A percentile compares a stretch with the other conserved stretches of the same genome.
Conservation (phyloP, 2,329 filamentous ascomycete genomes). For the Xylaria sp. region DNA sequence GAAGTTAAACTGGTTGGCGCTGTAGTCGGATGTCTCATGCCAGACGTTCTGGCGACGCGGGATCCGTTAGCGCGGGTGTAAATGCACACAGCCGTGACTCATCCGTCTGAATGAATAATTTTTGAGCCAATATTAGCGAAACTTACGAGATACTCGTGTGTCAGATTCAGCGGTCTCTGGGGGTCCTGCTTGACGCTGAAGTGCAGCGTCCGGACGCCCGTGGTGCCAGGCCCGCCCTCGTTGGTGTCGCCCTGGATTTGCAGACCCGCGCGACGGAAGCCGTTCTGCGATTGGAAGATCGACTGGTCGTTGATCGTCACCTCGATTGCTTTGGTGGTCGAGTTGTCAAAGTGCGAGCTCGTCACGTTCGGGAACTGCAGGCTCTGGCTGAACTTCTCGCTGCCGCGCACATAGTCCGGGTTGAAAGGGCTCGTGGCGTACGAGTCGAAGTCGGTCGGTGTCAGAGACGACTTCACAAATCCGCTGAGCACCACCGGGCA, state of each 20-base stretch:
- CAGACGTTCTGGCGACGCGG: constrained; percentile 48
- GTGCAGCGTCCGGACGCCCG: constrained; percentile 48
- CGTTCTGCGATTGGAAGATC: constrained; percentile 59
- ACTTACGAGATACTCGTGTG: constrained; percentile 49
- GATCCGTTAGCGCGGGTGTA: constrained; percentile 32
- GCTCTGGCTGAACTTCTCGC: constrained; percentile 46
- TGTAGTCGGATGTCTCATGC: constrained; percentile 47
- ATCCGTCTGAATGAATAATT: neutral
- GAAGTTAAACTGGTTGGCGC: constrained; percentile 52
- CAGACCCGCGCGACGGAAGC: constrained; percentile 59
- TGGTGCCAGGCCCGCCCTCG: constrained; percentile 51
- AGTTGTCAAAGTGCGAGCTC: constrained; percentile 55
- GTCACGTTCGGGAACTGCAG: constrained; percentile 46
- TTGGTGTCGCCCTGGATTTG: constrained; percentile 58
- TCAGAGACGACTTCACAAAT: constrained; percentile 42
- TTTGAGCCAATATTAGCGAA: neutral
- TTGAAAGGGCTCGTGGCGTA: constrained; percentile 49
- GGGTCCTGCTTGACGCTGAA: constrained; percentile 50
- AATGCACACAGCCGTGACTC: constrained; percentile 16
- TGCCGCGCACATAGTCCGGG: constrained; percentile 48
- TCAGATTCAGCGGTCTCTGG: constrained; percentile 47
- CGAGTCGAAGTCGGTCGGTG: constrained; percentile 49
- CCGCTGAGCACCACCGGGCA: constrained; percentile 47
- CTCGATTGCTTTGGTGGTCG: constrained; percentile 54
- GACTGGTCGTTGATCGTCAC: constrained; percentile 58